Evolutionary conservation across 2,329 filamentous ascomycete species (phyloP), one percentile per base, ranked within the genome.

Genomic region (Penicillium sumatraense): DNA sequence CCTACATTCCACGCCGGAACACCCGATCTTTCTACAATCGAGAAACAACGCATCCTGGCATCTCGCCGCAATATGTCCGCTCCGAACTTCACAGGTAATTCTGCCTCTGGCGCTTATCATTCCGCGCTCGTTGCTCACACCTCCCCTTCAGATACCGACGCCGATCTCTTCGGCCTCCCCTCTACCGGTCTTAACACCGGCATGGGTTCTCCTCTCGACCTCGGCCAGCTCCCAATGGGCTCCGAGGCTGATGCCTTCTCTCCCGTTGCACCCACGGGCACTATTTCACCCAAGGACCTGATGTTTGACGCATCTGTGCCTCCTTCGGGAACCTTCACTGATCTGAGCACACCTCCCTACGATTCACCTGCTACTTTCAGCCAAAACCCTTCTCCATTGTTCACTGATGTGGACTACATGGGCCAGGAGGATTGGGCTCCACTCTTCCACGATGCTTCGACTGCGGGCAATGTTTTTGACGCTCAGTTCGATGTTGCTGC

Each of bases 201-300:
- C 31, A 59, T 63, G 57, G 56, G 38, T 33, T 60, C 62, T 3
- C 58, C 62, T 4, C 49, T 62, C 16, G 59, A 56, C 38, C 56
- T 61, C 18, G 53, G 53, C 33, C 55, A 59, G 38, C 46, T 63
- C 10, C 53, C 56, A 10, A 49, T 61, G 27, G 58, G 42, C 26
- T 36, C 50, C 26, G 67, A 62, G 35, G 63, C 63, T 35, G 64
- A 68, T 18, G 64, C 64, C 8, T 60, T 58, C 26, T 56, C 60
- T 38, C 65, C 70, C 27, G 61, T 61, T 21, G 73, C 72, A 56
- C 70, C 67, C 26, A 45, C 61, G 23, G 84, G 83, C 66, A 96
- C 92, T 38, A 84, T 96, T 59, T 96, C 92, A 58, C 92, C 92
- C 18, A 88, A 90, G 74, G 91, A 96, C 68, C 81, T 96, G 62